Evolutionary conservation across 2,329 filamentous ascomycete genomes (phyloP), one percentile per base, ranked within the genome.

Genomic region (Penicillium sp.): DNA sequence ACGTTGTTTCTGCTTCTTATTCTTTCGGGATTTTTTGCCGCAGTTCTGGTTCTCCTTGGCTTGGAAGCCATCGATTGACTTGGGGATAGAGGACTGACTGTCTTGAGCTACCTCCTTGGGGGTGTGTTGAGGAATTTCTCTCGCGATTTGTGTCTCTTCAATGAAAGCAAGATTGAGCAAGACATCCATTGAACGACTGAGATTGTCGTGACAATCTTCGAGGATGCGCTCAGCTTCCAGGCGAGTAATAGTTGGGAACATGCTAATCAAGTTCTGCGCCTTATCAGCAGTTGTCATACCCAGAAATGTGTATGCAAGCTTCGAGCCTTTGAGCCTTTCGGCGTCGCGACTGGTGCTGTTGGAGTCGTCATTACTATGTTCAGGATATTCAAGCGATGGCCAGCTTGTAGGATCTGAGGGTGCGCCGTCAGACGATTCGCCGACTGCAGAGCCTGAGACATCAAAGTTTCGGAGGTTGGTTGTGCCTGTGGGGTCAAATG

Each of bases 1-100:
- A n/a, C 61, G 53, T n/a, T 56, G 19, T 2, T 65, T 62, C 56
- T 59, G 69, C 38, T 69, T 73, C 43, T 72, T 77, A 33, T 67
- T 70, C 56, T 69, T 84, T 8, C 71, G 71, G 21, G 75, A 72
- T 58, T 78, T 76, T 68, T 76, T 73, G 21, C 74, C 72, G 15
- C 70, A 68, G 1, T 72, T 71, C 0, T 76, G 72, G 17, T 80
- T 75, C 17, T 85, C 81, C 0, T 82, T 81, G 40, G 85, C 81
- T 23, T 85, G 86, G 70, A 96, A 96, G 0, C 85, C 91, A 57
- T 97, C 91, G n/a, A 97, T 80, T 0, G 92, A 90, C 70, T 89
- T 93, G 1, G 81, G 78, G 1, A 78, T 71, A 6, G 78, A 68
- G 19, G 77, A 73, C 35, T 74, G 76, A 47, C 74, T 72, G 2